A percentile compares a stretch with the other conserved stretches of the same genome.
Conservation (phyloP, 805 yeast species). For the Maudiozyma pseudohumilis region DNA sequence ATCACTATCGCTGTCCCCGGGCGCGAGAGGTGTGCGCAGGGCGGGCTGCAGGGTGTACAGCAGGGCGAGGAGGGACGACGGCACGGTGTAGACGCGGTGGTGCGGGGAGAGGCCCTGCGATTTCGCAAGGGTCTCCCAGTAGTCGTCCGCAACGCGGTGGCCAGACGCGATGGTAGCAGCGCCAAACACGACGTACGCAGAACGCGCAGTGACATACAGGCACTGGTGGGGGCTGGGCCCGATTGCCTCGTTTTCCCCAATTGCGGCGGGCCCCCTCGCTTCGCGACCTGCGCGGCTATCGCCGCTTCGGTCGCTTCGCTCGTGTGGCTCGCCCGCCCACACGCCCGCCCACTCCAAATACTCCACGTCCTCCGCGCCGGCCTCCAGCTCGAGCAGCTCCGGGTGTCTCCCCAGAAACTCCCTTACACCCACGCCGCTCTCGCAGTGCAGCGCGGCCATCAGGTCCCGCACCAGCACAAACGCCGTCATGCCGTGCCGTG, state of each 20-base stretch:
- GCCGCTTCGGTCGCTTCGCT: too few relatives aligned
- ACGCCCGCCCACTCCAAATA: too few relatives aligned
- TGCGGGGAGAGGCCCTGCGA: constrained; percentile 36
- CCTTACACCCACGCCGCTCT: constrained; percentile 31
- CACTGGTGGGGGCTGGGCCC: too few relatives aligned
- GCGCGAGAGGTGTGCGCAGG: constrained; percentile 1
- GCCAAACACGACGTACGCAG: constrained; percentile 41
- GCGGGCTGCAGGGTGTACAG: constrained; percentile 11
- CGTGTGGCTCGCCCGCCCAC: too few relatives aligned
- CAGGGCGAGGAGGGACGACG: constrained; percentile 10
- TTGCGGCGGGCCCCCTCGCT: constrained; percentile 19
- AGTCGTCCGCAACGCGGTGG: constrained; percentile 42
- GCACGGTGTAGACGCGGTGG: constrained; percentile 34
- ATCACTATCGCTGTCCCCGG: neutral
- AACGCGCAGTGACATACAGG: constrained; percentile 33
- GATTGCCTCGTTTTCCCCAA: constrained; percentile 4
- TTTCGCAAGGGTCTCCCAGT: constrained; percentile 40
- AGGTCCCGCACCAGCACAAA: constrained; percentile 29
- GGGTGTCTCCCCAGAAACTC: constrained; percentile 35
- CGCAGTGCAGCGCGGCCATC: constrained; percentile 34
- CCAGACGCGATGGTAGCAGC: constrained; percentile 40
- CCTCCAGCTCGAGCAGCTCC: constrained; percentile 30
- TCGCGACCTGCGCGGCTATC: constrained; percentile 4
- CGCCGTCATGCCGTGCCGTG: constrained; percentile 29
- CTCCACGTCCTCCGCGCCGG: constrained; percentile 31